These are phyloP conservation scores for Hortiboletus campestris DNA, from an alignment of 768 basidiomycete genomes.

Conservation along the genomic window DNA sequence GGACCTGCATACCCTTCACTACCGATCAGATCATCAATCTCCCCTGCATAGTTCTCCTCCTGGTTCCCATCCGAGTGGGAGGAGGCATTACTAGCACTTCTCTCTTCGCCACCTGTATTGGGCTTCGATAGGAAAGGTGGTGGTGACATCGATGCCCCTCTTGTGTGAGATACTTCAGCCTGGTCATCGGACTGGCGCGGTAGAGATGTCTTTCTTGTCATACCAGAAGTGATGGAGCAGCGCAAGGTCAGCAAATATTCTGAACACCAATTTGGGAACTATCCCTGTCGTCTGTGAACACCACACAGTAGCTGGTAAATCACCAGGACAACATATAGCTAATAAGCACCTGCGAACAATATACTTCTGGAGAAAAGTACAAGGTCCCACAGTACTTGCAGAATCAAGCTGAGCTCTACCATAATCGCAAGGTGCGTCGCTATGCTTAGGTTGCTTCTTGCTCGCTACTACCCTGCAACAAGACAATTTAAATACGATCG, in stretches of 20 bases:
- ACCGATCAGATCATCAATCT: constrained; percentile 43
- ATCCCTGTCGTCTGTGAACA: constrained; percentile 1
- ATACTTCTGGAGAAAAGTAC: neutral
- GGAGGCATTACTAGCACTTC: neutral
- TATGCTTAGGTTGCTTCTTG: neutral
- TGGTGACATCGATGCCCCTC: neutral
- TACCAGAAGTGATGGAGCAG: neutral
- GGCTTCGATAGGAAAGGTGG: neutral
- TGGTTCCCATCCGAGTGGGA: constrained; percentile 13
- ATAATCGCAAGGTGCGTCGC: neutral
- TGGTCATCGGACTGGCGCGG: neutral
- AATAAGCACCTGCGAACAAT: no score
- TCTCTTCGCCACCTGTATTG: neutral
- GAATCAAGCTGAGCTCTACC: neutral
- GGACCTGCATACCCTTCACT: constrained; percentile 58
- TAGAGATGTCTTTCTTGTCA: constrained; percentile 5
- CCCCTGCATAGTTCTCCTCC: constrained; percentile 25
- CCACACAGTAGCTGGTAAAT: neutral
- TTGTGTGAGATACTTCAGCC: neutral
- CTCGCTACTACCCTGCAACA: neutral
- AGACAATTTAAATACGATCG: neutral
- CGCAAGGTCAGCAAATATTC: neutral
- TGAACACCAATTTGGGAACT: constrained; percentile 5
- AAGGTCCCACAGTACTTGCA: neutral
- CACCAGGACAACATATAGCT: no score